These are phyloP conservation scores for Sporisorium graminicola DNA, from an alignment of 1,284 basidiomycete species.

Conservation along the genomic window DNA sequence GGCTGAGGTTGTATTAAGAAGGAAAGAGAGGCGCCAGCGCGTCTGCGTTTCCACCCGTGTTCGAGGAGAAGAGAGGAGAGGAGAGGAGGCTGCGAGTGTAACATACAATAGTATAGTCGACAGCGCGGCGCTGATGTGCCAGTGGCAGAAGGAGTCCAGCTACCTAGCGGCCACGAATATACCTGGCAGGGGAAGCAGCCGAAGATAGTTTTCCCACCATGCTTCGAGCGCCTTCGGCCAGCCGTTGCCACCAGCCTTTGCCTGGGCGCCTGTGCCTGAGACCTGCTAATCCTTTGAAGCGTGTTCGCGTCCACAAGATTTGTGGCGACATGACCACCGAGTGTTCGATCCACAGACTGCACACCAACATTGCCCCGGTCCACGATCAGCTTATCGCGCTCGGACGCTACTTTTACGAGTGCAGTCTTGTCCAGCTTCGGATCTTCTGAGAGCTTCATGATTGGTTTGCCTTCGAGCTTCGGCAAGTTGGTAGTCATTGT, in stretches of 20 bases:
- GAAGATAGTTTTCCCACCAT: neutral
- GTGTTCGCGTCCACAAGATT: too few species aligned
- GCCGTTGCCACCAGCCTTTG: neutral
- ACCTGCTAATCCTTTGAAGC: too few species aligned
- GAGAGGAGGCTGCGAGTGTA: too few species aligned
- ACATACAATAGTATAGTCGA: neutral
- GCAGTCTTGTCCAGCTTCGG: neutral
- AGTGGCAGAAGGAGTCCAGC: neutral
- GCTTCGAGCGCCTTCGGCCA: neutral
- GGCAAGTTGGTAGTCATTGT: neutral
- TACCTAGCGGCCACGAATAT: neutral
- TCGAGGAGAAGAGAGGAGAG: neutral
- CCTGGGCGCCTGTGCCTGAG: neutral
- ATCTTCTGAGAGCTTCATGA: neutral
- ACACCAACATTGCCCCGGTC: too few species aligned
- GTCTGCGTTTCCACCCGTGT: neutral
- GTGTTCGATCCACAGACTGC: too few species aligned
- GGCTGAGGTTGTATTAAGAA: neutral
- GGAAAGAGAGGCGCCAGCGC: neutral
- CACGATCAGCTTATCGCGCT: too few species aligned
- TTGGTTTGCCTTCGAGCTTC: neutral
- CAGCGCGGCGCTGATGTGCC: neutral
- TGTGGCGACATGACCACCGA: too few species aligned
- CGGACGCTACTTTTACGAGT: neutral
- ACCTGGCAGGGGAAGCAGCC: neutral